phyloP scores from a whole-genome alignment of 768 basidiomycete species.

The Chlorophyllum brunneum region DNA sequence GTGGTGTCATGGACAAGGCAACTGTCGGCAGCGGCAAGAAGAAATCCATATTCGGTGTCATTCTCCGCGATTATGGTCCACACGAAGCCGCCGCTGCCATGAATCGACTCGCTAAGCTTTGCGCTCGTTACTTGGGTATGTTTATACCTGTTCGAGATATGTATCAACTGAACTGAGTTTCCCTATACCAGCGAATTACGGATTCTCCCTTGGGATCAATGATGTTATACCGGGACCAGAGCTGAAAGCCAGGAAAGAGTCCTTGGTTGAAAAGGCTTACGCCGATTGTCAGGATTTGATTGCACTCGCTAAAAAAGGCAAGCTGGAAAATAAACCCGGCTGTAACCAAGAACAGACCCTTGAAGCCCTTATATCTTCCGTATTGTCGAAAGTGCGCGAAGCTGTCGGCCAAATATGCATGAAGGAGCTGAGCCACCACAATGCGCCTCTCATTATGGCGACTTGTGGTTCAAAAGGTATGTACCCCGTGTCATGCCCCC shows the following conservation, averaged over 20 bases:
- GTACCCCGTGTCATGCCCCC: constrained; percentile 7
- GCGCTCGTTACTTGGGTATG: constrained; percentile 88
- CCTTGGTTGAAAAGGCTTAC: constrained; percentile 85
- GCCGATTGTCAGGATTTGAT: constrained; percentile 84
- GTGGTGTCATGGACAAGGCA: constrained; percentile 98
- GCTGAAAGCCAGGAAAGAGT: constrained; percentile 78
- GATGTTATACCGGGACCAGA: constrained; percentile 95
- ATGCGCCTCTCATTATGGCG: constrained; percentile 97
- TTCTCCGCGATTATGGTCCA: constrained; percentile 93
- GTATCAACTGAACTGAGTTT: neutral
- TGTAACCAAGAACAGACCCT: constrained; percentile 96
- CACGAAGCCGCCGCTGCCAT: constrained; percentile 93
- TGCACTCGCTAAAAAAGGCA: constrained; percentile 83
- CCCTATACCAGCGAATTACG: constrained; percentile 74
- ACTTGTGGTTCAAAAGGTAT: constrained; percentile 97
- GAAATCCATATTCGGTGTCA: constrained; percentile 98
- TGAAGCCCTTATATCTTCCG: constrained; percentile 92
- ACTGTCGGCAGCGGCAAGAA: constrained; percentile 98
- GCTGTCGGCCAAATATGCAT: constrained; percentile 97
- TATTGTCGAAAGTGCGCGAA: constrained; percentile 92
- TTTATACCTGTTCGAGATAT: constrained; percentile 8
- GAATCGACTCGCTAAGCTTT: constrained; percentile 94
- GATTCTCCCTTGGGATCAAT: constrained; percentile 97
- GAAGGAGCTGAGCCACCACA: constrained; percentile 95
- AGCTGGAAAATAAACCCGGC: constrained; percentile 95